Conservation (phyloP, 2,329 filamentous ascomycete species). For the Escovopsis sp. region DNA sequence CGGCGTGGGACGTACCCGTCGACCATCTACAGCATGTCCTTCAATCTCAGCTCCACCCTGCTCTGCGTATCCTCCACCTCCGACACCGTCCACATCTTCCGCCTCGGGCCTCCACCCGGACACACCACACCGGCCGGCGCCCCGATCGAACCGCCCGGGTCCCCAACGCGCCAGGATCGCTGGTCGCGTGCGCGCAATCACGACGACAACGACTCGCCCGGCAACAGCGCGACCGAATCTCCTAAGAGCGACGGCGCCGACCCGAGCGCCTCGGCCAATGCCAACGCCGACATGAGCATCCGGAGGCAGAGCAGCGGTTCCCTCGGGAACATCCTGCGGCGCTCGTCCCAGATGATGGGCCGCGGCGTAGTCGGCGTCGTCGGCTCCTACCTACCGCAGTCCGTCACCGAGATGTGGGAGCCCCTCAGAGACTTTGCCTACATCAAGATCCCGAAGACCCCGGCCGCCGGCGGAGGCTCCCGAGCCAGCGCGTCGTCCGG, state of each 20-base stretch:
- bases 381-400: slow-evolving; percentile 80
- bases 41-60: slow-evolving; percentile 85
- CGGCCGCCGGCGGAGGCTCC: slow-evolving; percentile 8
- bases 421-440: slow-evolving; percentile 89
- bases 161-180: slow-evolving; percentile 29
- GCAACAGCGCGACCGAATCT: slow-evolving; percentile 35
- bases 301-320: slow-evolving; percentile 53
- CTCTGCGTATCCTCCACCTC: slow-evolving; percentile 92
- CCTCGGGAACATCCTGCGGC: slow-evolving; percentile 78
- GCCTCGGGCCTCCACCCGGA: slow-evolving; percentile 41
- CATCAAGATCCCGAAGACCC: slow-evolving; percentile 69
- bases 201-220: slow-evolving; percentile 26
- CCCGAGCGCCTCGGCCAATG: slow-evolving; percentile 9
- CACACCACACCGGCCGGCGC: slow-evolving; percentile 20
- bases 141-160: slow-evolving; percentile 23
- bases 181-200: slow-evolving; percentile 37
- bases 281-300: slow-evolving; percentile 15
- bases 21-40: slow-evolving; percentile 96
- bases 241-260: slow-evolving; percentile 34
- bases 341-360: slow-evolving; percentile 87
- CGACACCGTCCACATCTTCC: slow-evolving; percentile 94
- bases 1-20: slow-evolving; percentile 88
- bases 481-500: slow-evolving; percentile 20
- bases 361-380: slow-evolving; percentile 78
- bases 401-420: slow-evolving; percentile 97